Evolutionary conservation across 495 filamentous ascomycete species (phyloP), one percentile per base, ranked within the genome.

Genomic region (Xylaria nigripes): DNA sequence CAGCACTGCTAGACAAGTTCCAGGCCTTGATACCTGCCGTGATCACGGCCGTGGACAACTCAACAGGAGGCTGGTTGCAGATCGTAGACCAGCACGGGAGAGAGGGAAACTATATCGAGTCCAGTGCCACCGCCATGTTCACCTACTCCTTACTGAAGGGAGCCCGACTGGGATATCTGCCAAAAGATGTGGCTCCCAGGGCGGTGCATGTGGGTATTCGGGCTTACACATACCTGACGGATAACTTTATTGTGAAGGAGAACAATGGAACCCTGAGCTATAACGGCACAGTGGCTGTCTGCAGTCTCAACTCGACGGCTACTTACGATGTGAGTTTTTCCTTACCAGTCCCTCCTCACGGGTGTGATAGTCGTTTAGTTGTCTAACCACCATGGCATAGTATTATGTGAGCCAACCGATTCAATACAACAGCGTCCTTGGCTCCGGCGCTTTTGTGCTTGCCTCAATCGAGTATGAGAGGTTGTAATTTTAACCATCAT

Each of bases 31-130:
- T 62, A 24, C 44, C 38, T 2, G 58, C 73, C 2, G 50, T 73
- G 0, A 62, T 62, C 24, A 36, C 38, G 3, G 58, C 73, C 1
- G 51, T 73, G 0, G 18, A 70, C 16, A 43, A 55, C 52, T 54
- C 5, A 34, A 50, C 2, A 74, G 77, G 78, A 1, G 77, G 74
- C 30, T 84, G 81, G 81, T 85, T 80, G 80, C 69, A 81, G 46
- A 68, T 82, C 2, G 73, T 84, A 68, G 71, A 72, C 41, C 61
- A 67, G 51, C 68, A 72, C 0, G 70, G 70, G 0, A 50, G 56
- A 19, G 54, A 70, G 51, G 75, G 75, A 4, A 85, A 85, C 57
- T 85, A 83, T 55, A 78, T 85, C 59, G 81, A 85, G 66, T 76
- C 73, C 18, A 81, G 76, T 54, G 78, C 68, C 24, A 79, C 70